Evolutionary conservation across 352 stramenopile genomes (phyloP), one percentile per base, ranked within the genome.

Genomic region (Phytophthora pini): DNA sequence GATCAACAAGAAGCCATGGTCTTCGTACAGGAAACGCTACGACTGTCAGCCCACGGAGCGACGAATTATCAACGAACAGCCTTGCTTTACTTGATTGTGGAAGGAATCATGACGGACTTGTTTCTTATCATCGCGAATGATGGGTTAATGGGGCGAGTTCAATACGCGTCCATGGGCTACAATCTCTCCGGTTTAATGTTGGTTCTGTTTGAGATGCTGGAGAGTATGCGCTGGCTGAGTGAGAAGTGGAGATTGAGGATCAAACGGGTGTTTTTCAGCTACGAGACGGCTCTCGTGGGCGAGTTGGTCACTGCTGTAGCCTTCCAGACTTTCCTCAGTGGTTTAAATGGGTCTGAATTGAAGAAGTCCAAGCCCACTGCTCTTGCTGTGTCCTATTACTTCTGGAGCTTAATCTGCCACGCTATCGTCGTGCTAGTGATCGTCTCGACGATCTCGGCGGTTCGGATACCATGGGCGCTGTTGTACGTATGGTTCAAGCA

Each of bases 201-300:
- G 41, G 13, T 68, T n/a, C 9, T 72, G 8, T 76, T 76, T 48
- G 68, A 76, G 47, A 58, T 76, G 34, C 9, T 76, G 26, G 68
- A 76, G 31, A 61, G 20, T 10, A 61, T 32, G 17, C 60, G 24
- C 0, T 61, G 44, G n/a, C 11, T 69, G 2, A 45, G 15, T n/a
- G 60, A 68, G 5, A 56, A 31, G 8, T 54, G 44, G 47, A 26
- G 47, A 9, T 9, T 65, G 1, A 32, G 39, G 4, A 26, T 65
- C 11, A 76, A 68, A 10, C 47, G 63, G 5, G 12, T 62, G 8
- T 32, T 76, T 24, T 65, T 72, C 36, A 70, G 43, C 43, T 52
- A 70, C 43, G 59, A 74, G 15, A 56, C 50, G 6, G 24, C 60
- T 8, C 44, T 69, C 5, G 26, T 52, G 5, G 56, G 56, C 0